These are phyloP conservation scores for Talaromyces atroroseus DNA, from an alignment of 2,329 filamentous ascomycete species.

Conservation along the genomic window DNA sequence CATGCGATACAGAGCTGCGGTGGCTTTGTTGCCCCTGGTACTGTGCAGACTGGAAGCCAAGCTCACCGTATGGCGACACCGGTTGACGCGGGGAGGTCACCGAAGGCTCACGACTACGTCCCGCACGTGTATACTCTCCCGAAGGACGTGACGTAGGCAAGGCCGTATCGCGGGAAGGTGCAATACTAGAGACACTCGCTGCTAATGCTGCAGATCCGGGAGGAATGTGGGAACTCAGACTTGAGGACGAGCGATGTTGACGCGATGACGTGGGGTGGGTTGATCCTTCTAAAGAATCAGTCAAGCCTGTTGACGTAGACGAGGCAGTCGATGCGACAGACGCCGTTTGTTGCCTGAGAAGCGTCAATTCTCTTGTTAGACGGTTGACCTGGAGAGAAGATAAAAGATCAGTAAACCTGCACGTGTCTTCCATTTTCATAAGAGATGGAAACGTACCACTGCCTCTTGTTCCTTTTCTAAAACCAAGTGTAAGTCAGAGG, in stretches of 20 bases:
- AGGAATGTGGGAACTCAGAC: constrained; percentile 44
- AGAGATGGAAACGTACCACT: constrained; percentile 56
- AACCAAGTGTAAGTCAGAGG: constrained; percentile 77
- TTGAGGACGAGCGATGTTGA: constrained; percentile 54
- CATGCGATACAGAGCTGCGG: constrained; percentile 22
- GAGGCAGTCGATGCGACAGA: constrained; percentile 58
- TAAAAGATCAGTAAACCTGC: not conserved
- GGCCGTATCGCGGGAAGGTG: constrained; percentile 36
- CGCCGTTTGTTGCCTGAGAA: constrained; percentile 67
- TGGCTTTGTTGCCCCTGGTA: constrained; percentile 14
- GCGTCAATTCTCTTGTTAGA: constrained; percentile 77
- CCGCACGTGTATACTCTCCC: constrained; percentile 23
- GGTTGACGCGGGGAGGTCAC: constrained; percentile 34
- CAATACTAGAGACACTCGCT: constrained; percentile 38
- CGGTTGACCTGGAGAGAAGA: constrained; percentile 67
- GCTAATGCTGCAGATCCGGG: constrained; percentile 30
- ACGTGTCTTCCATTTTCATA: not conserved
- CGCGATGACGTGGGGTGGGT: constrained; percentile 50
- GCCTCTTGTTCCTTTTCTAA: constrained; percentile 94
- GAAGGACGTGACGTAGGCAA: constrained; percentile 25
- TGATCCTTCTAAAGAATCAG: constrained; percentile 45
- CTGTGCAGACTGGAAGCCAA: constrained; percentile 23
- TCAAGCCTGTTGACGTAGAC: constrained; percentile 49
- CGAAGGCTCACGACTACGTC: constrained; percentile 40
- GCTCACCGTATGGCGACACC: constrained; percentile 26